These are phyloP conservation scores for Pyrenophora graminea DNA, from an alignment of 2,329 filamentous ascomycete species.

Conservation along the genomic window DNA sequence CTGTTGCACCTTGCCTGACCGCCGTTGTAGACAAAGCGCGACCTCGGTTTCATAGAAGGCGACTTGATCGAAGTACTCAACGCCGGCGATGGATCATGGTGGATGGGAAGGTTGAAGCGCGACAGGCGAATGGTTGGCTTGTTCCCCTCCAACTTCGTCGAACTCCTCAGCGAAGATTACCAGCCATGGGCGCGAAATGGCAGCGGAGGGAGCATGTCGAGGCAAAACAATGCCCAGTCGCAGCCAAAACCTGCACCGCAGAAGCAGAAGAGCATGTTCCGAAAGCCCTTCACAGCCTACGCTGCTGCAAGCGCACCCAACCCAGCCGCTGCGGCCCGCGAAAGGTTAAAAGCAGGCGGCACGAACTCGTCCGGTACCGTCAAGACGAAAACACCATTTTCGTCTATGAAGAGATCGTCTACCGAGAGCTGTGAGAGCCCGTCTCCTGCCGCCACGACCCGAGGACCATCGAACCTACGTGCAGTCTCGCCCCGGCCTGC, in stretches of 20 bases:
- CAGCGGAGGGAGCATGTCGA: conserved; percentile 53
- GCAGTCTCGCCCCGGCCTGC: conserved; percentile 49
- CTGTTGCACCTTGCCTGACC: conserved; percentile 27
- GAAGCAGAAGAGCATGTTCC: conserved; percentile 61
- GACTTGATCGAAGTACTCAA: conserved; percentile 98
- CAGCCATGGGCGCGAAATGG: conserved; percentile 70
- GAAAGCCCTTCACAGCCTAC: conserved; percentile 70
- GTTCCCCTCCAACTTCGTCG: conserved; percentile 97
- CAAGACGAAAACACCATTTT: conserved; percentile 53
- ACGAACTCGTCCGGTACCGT: conserved; percentile 39
- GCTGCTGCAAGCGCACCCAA: conserved; percentile 50
- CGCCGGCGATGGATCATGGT: conserved; percentile 97
- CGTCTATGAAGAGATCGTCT: conserved; percentile 56
- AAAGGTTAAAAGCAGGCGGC: conserved; percentile 41
- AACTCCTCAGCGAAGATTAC: conserved; percentile 83
- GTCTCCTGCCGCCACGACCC: conserved; percentile 32
- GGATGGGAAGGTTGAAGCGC: conserved; percentile 88
- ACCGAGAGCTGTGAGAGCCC: conserved; percentile 41
- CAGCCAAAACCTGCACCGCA: conserved; percentile 51
- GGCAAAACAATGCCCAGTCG: conserved; percentile 53
- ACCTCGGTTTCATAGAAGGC: conserved; percentile 95
- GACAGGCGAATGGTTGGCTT: conserved; percentile 89
- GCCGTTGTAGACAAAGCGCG: conserved; percentile 71
- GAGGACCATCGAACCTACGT: conserved; percentile 36
- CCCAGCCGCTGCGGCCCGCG: conserved; percentile 45